Conservation (phyloP, 441 rosid species). For the Lepidium campestre region DNA sequence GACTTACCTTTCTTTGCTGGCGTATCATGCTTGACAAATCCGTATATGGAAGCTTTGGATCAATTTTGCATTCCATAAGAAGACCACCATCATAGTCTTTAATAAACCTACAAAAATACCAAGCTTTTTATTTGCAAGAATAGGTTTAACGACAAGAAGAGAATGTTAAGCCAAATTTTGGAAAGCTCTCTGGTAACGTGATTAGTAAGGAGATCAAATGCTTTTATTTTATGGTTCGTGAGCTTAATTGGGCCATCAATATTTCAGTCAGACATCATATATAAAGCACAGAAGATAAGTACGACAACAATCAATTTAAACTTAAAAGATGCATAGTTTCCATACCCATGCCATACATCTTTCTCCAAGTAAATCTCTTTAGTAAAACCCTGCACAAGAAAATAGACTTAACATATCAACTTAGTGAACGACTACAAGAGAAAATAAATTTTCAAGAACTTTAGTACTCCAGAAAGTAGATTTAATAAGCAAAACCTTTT, state of each 20-base stretch:
- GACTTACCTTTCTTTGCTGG: slow-evolving; percentile 77
- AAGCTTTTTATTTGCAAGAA: slow-evolving; percentile 7
- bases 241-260: neutral
- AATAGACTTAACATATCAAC: slow-evolving; percentile 3
- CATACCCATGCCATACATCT: slow-evolving; percentile 98
- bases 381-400: slow-evolving; percentile 77
- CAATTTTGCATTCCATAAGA: slow-evolving; percentile 98
- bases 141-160: neutral
- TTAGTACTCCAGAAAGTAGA: neutral
- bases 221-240: neutral
- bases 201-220: neutral
- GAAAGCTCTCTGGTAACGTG: slow-evolving; percentile 1
- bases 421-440: neutral
- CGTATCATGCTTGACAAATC: slow-evolving; percentile 91
- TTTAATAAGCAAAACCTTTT: neutral
- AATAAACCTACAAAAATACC: slow-evolving; percentile 53
- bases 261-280: slow-evolving; percentile 1
- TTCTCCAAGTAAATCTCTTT: slow-evolving; percentile 97
- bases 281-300: neutral
- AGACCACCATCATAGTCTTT: slow-evolving; percentile 99
- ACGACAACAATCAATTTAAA: neutral
- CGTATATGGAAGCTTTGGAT: slow-evolving; percentile 95
- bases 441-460: neutral
- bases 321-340: slow-evolving; percentile 28
- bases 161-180: neutral